phyloP scores from a whole-genome alignment of 371 early-diverging fungal species.

The Mortierella sp. region DNA sequence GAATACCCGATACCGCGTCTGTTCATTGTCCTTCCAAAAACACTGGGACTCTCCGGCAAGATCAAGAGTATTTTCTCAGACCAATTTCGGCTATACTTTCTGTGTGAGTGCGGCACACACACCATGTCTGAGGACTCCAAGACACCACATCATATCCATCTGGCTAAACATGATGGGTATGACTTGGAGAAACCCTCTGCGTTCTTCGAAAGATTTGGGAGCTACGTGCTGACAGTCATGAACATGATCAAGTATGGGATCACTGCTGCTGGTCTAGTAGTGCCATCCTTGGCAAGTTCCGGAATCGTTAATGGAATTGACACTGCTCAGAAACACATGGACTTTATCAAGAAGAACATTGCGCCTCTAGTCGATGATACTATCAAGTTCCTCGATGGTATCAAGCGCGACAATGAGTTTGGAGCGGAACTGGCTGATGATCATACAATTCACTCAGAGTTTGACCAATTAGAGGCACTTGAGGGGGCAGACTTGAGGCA shows the following conservation, averaged over 20 bases:
- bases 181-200: constrained; percentile 3
- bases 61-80: neutral
- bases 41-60: neutral
- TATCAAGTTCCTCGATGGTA: neutral
- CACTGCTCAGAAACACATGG: neutral
- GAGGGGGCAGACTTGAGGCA: constrained; percentile 5
- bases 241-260: neutral
- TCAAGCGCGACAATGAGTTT: neutral
- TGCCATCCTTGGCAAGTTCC: neutral
- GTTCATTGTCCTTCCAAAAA: constrained; percentile 17
- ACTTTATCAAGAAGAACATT: neutral
- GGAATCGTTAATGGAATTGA: neutral
- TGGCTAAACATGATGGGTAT: constrained; percentile 14
- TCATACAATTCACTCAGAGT: no score
- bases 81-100: constrained; percentile 13
- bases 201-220: constrained; percentile 1
- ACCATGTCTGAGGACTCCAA: constrained; percentile 5
- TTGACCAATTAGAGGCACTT: neutral
- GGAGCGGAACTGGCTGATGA: neutral
- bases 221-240: neutral
- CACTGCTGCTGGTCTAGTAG: constrained; percentile 6
- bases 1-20: constrained; percentile 19
- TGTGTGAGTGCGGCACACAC: constrained; percentile 26
- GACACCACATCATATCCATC: constrained; percentile 15
- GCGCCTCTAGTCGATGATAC: neutral